A percentile compares a stretch with the other conserved stretches of the same genome.
These are phyloP conservation scores for Aspergillus spinulosporus DNA, from an alignment of 2,329 filamentous ascomycete species.

Conservation along the genomic window DNA sequence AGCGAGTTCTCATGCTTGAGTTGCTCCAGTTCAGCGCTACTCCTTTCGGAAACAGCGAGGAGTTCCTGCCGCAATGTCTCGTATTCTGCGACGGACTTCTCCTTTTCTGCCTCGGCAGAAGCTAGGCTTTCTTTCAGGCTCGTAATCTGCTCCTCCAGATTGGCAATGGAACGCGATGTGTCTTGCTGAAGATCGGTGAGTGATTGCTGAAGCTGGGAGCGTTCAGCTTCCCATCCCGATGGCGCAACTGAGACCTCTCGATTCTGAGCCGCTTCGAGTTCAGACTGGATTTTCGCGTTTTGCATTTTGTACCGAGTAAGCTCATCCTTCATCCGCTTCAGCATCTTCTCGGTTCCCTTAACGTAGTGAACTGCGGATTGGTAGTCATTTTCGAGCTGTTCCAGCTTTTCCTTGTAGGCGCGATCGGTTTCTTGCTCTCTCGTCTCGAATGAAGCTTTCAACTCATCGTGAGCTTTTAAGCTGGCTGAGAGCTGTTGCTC, in stretches of 20 bases:
- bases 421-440: slow-evolving; percentile 85
- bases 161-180: slow-evolving; percentile 63
- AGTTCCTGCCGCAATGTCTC: slow-evolving; percentile 61
- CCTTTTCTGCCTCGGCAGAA: slow-evolving; percentile 66
- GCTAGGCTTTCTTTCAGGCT: slow-evolving; percentile 70
- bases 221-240: slow-evolving; percentile 73
- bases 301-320: slow-evolving; percentile 87
- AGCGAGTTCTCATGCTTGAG: slow-evolving; percentile 78
- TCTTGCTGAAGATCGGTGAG: slow-evolving; percentile 69
- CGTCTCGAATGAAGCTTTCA: slow-evolving; percentile 72
- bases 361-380: slow-evolving; percentile 98
- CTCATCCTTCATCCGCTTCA: slow-evolving; percentile 97
- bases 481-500: slow-evolving; percentile 82
- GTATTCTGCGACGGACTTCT: slow-evolving; percentile 59
- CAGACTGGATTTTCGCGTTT: slow-evolving; percentile 77
- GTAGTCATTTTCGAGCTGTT: slow-evolving; percentile 94
- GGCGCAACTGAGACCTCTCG: slow-evolving; percentile 49
- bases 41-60: slow-evolving; percentile 52
- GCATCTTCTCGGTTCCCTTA: slow-evolving; percentile 98
- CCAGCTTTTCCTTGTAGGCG: slow-evolving; percentile 87
- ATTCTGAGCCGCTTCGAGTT: slow-evolving; percentile 69
- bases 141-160: slow-evolving; percentile 71
- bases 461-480: slow-evolving; percentile 79
- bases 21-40: slow-evolving; percentile 71
- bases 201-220: slow-evolving; percentile 64